Percentiles rank a stretch among this genome's conserved stretches.
Conservation (phyloP, 192 early-diverging fungal species). For the Mortierella claussenii region DNA sequence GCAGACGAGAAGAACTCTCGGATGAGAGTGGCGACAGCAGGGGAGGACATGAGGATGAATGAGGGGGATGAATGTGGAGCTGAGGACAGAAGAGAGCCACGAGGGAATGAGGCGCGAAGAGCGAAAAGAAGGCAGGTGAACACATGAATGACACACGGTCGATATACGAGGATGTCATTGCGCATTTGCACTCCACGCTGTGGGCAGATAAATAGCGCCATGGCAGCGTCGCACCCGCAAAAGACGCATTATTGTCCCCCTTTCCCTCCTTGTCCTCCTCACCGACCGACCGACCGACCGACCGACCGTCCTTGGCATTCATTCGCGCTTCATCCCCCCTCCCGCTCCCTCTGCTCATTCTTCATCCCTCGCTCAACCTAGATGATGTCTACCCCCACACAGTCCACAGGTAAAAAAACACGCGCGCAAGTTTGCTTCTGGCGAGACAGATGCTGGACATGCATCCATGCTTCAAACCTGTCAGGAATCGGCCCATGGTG, state of each 20-base stretch:
- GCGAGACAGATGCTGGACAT: too few species aligned
- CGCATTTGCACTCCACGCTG: too few species aligned
- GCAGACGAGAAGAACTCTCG: slow-evolving; percentile 64
- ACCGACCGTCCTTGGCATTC: not conserved
- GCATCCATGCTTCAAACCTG: too few species aligned
- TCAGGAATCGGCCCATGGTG: too few species aligned
- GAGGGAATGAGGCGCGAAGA: too few species aligned
- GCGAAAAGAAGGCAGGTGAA: too few species aligned
- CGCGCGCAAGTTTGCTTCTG: too few species aligned
- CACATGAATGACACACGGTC: too few species aligned
- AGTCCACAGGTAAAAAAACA: not conserved
- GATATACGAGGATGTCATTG: too few species aligned
- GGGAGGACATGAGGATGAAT: not conserved
- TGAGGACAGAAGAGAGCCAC: not conserved
- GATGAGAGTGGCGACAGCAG: slow-evolving; percentile 27
- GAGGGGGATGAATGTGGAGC: not conserved
- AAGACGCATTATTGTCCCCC: not conserved
- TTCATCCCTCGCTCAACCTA: not conserved
- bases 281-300: too few species aligned
- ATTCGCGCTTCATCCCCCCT: not conserved
- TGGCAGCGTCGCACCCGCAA: too few species aligned
- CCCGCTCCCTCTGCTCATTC: not conserved
- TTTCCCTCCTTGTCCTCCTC: not conserved
- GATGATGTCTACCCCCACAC: slow-evolving; percentile 22
- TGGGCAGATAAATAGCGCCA: too few species aligned